Percentiles rank a stretch among this genome's conserved stretches.
phyloP scores from a whole-genome alignment of 805 yeast genomes.

The Pichia scutulata region DNA sequence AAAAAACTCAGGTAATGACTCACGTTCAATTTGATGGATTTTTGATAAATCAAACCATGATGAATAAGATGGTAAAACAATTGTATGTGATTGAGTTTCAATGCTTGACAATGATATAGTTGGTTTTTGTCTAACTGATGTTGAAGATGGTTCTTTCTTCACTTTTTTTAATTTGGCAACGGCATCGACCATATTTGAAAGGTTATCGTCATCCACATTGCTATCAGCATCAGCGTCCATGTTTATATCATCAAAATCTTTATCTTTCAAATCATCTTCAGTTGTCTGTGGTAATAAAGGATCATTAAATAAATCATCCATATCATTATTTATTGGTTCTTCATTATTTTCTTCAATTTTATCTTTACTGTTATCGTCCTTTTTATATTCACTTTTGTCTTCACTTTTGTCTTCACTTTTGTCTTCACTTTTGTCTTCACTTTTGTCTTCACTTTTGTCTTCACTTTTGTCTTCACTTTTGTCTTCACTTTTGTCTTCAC shows the following conservation, averaged over 20 bases:
- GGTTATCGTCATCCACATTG: background rate
- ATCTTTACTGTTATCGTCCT: background rate
- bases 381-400: background rate
- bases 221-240: background rate
- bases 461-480: slow-evolving; percentile 4
- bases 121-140: background rate
- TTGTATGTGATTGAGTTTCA: slow-evolving; percentile 63
- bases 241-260: background rate
- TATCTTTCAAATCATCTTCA: background rate
- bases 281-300: background rate
- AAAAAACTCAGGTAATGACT: slow-evolving; percentile 85
- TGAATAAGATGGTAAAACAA: slow-evolving; percentile 81
- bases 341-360: background rate
- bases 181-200: background rate
- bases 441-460: background rate
- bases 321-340: background rate
- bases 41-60: slow-evolving; percentile 74
- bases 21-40: slow-evolving; percentile 70
- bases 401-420: background rate
- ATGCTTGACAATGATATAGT: slow-evolving; percentile 13
- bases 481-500: slow-evolving; percentile 13
- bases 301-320: background rate
- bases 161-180: background rate
- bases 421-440: background rate
- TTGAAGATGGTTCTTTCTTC: background rate